Evolutionary conservation across 495 filamentous ascomycete genomes (phyloP), one percentile per base, ranked within the genome.

Genomic region (Aspergillus hancockii): DNA sequence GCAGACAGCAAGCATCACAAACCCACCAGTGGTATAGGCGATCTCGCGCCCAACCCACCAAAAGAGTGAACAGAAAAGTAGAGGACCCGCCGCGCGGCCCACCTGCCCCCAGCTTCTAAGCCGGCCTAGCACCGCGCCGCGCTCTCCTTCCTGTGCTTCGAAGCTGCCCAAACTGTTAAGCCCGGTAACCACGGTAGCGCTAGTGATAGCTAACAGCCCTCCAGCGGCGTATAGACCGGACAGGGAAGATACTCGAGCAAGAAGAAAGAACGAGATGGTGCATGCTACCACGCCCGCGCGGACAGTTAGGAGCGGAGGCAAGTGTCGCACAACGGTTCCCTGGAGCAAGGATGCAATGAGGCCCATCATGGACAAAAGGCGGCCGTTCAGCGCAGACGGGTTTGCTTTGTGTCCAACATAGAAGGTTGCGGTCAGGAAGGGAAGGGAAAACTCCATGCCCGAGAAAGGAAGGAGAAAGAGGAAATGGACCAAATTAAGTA

Each of bases 31-130:
- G 1, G 77, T 79, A 71, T 97, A 99, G 0, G 94, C 94, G 16
- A 86, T 75, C 66, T 95, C 88, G 40, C 94, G 77, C 0, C 95
- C 94, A 31, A 91, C 93, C 95, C 95, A 99, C 94, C 94, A 99
- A 75, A 98, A 99, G 57, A 99, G 79, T n/a, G 90, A 88, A 63
- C 93, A 97, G 66, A 98, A 99, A 47, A 95, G 68, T 23, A 98
- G 65, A 1, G 94, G 94, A 0, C 94, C 94, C 19, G 93, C 71
- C 4, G 93, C 90, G 22, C 95, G 79, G 3, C 94, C 95, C 10
- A 92, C 78, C 75, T 98, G 94, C 4, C 94, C 88, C 76, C 86
- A 90, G 67, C 91, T 93, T 22, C 94, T 77, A 58, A 97, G 84
- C 51, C 90, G 85, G 0, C 94, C 94, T 59, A 98, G 71, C 54